Evolutionary conservation across 805 yeast species (phyloP).

Genomic region (Barnettozyma sucrosica): DNA sequence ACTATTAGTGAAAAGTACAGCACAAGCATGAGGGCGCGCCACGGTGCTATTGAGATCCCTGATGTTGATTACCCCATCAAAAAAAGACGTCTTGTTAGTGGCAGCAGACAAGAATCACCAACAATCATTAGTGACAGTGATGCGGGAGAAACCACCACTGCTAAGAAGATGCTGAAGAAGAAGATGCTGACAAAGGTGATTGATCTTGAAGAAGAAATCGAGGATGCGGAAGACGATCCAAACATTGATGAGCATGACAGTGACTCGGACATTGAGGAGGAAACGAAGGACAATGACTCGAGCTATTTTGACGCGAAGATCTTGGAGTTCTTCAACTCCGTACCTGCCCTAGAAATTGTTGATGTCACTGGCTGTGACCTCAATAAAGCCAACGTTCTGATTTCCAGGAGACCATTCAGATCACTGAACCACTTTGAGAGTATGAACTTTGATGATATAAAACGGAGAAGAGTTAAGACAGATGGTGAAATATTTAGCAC

Average conservation of each 20-base stretch:
- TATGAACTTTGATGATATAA: conserved; percentile 39
- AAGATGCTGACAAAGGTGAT: conserved; percentile 13
- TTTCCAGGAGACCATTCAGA: conserved; percentile 65
- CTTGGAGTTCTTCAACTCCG: conserved; percentile 71
- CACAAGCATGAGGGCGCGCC: conserved; percentile 12
- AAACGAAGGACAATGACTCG: conserved; percentile 24
- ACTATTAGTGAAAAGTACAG: conserved; percentile 33
- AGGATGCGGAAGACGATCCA: conserved; percentile 33
- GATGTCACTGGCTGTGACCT: conserved; percentile 75
- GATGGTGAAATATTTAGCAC: conserved; percentile 74
- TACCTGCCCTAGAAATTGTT: conserved; percentile 65
- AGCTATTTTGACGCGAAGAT: conserved; percentile 56
- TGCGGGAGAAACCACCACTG: conserved; percentile 10
- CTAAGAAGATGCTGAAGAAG: neutral
- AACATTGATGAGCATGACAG: conserved; percentile 37
- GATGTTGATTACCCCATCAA: conserved; percentile 19
- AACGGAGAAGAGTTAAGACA: conserved; percentile 41
- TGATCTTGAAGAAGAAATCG: conserved; percentile 27
- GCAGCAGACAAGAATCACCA: conserved; percentile 25
- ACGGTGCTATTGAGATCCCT: neutral
- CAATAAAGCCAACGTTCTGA: conserved; percentile 55
- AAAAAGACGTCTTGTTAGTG: conserved; percentile 36
- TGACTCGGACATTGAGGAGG: conserved; percentile 42
- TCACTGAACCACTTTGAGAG: conserved; percentile 55
- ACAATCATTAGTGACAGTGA: conserved; percentile 17